Evolutionary conservation across 257 asterid species (phyloP), one percentile per base, ranked within the genome.

Genomic region (Prunella vulgaris): DNA sequence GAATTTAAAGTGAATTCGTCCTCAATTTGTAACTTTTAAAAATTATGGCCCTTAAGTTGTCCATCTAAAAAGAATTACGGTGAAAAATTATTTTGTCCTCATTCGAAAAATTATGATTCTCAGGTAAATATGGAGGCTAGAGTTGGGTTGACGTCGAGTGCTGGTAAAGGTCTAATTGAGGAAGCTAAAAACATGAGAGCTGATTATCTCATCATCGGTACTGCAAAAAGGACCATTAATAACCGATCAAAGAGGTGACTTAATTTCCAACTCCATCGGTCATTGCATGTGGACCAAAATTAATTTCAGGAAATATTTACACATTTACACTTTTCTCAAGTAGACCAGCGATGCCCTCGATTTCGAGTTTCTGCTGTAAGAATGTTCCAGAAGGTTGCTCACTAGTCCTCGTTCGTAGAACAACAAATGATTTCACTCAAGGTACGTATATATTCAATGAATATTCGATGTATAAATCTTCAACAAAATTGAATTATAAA

Each of bases 61-160:
- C 12, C 56, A 15, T 17, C 25, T 53, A 12, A 53, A 2, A 7
- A 51, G 21, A 52, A 10, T 25, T 10, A 13, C 12, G 21, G n/a
- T n/a, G n/a, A n/a, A n/a, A n/a, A n/a, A n/a, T n/a, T n/a, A n/a
- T n/a, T n/a, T n/a, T n/a, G n/a, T n/a, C n/a, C n/a, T n/a, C n/a
- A n/a, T n/a, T n/a, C n/a, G n/a, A n/a, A n/a, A n/a, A n/a, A 24
- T 25, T 8, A 20, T 18, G 17, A 15, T 4, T 4, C 13, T 15
- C 81, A 90, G 96, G 95, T 88, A 5, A 76, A 80, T 76, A 78
- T 90, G 87, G 97, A 88, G 67, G 97, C 90, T 10, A 77, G 96
- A 75, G 86, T 90, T 33, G 94, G 89, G 60, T 71, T 83, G 62
- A 79, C 79, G 76, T 78, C 90, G 2, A 76, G 75, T 49, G 66